Evolutionary conservation across 345 rosid genomes (phyloP).

Genomic region (Triadica sebifera): DNA sequence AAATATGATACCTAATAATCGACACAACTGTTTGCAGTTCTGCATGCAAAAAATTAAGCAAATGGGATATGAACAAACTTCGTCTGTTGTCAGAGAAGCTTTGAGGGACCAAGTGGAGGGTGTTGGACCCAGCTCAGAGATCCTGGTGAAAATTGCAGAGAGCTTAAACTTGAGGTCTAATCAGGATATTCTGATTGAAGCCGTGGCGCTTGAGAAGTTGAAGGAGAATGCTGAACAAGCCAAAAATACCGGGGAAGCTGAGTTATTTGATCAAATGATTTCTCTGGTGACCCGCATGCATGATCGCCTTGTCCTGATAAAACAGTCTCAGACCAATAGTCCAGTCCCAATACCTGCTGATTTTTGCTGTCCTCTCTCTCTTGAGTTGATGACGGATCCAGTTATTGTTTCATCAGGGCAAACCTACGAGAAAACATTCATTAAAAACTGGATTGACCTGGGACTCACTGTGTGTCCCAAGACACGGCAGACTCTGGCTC

Average conservation of each 20-base stretch:
- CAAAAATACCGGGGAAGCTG: conserved; percentile 69
- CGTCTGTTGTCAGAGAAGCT: conserved; percentile 61
- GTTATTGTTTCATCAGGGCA: conserved; percentile 94
- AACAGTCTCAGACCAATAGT: conserved; percentile 75
- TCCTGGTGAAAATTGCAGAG: conserved; percentile 66
- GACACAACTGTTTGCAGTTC: conserved; percentile 48
- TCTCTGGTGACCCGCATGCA: conserved; percentile 66
- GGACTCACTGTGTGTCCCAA: conserved; percentile 95
- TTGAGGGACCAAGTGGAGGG: conserved; percentile 54
- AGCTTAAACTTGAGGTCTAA: conserved; percentile 74
- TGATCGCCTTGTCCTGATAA: conserved; percentile 63
- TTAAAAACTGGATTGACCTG: conserved; percentile 88
- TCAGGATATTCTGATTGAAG: conserved; percentile 87
- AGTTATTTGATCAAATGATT: conserved; percentile 69
- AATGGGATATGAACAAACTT: conserved; percentile 49
- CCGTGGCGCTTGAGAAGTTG: conserved; percentile 89
- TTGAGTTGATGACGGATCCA: conserved; percentile 96
- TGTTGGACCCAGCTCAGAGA: conserved; percentile 61
- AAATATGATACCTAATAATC: conserved; percentile 22
- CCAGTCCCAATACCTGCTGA: conserved; percentile 88
- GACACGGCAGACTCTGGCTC: conserved; percentile 76
- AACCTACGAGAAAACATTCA: conserved; percentile 86
- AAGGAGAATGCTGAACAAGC: conserved; percentile 92
- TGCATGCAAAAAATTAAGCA: conserved; percentile 66
- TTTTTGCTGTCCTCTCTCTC: conserved; percentile 94